phyloP scores from a whole-genome alignment of 2,329 filamentous ascomycete genomes.

The Colletotrichum sp. region DNA sequence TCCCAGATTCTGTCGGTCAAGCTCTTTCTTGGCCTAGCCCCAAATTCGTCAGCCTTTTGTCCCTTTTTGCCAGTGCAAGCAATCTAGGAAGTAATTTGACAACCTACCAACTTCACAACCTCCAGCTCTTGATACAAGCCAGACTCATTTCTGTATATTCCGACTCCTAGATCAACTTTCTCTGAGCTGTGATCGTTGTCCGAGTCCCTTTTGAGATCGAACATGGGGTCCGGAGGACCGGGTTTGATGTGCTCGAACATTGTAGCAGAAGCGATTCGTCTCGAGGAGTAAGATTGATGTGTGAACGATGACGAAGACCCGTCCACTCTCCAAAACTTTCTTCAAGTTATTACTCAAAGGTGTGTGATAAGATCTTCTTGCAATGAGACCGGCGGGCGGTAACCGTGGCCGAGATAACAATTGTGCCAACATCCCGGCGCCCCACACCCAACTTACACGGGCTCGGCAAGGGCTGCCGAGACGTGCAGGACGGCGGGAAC shows the following conservation, averaged over 20 bases:
- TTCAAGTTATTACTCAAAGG: background rate
- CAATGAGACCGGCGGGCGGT: background rate
- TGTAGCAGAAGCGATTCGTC: background rate
- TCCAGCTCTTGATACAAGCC: slow-evolving; percentile 35
- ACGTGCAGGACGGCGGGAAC: background rate
- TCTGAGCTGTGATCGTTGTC: slow-evolving; percentile 30
- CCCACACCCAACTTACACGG: background rate
- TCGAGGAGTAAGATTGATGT: background rate
- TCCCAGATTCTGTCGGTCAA: slow-evolving; percentile 24
- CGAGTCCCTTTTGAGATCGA: slow-evolving; percentile 32
- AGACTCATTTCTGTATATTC: slow-evolving; percentile 38
- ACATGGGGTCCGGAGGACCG: slow-evolving; percentile 33
- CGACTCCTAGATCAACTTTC: slow-evolving; percentile 41
- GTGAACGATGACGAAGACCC: background rate
- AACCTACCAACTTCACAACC: slow-evolving; percentile 26
- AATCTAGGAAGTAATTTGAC: background rate
- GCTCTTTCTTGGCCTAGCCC: slow-evolving; percentile 26
- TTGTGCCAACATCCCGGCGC: background rate
- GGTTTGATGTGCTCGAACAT: slow-evolving; percentile 50
- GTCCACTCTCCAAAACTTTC: background rate
- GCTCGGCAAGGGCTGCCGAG: background rate
- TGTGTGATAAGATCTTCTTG: background rate
- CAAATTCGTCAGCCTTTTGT: background rate
- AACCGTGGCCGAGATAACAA: background rate
- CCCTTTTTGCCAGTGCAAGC: background rate